phyloP scores from a whole-genome alignment of 129 eudicot species.

The Scalesia atractyloides region DNA sequence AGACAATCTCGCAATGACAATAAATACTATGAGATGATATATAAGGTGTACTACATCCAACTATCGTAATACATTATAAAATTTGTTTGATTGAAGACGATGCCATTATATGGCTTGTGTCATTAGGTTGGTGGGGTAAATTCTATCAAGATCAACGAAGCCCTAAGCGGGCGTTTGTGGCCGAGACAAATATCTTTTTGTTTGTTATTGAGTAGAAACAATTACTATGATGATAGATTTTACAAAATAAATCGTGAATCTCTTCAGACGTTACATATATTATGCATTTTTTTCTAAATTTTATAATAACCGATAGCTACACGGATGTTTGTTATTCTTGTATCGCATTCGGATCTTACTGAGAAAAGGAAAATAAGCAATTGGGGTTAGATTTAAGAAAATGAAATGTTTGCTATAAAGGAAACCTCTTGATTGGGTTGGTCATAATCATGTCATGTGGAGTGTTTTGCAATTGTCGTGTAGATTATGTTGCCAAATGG shows the following conservation, averaged over 20 bases:
- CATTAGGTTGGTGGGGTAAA: background rate
- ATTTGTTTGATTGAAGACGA: too few species aligned
- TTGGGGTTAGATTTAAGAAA: conserved; percentile 6
- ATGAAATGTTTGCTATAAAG: conserved; percentile 26
- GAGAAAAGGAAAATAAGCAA: background rate
- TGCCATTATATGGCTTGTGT: background rate
- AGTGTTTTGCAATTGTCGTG: conserved; percentile 29
- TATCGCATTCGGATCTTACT: background rate
- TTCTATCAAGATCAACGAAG: background rate
- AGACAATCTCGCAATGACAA: background rate
- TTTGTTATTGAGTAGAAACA: background rate
- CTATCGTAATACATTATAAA: background rate
- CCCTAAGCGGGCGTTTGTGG: background rate
- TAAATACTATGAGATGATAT: background rate
- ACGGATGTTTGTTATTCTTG: background rate
- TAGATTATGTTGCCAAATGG: conserved; percentile 25
- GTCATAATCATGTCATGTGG: conserved; percentile 40
- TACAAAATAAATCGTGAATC: background rate
- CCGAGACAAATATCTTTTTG: background rate
- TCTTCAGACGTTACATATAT: background rate
- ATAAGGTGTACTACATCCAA: background rate
- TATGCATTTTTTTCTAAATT: background rate
- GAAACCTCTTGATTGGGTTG: conserved; percentile 36
- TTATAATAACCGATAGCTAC: background rate
- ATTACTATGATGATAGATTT: background rate